Evolutionary conservation across 768 basidiomycete species (phyloP).

Genomic region (Psilocybe sp.): DNA sequence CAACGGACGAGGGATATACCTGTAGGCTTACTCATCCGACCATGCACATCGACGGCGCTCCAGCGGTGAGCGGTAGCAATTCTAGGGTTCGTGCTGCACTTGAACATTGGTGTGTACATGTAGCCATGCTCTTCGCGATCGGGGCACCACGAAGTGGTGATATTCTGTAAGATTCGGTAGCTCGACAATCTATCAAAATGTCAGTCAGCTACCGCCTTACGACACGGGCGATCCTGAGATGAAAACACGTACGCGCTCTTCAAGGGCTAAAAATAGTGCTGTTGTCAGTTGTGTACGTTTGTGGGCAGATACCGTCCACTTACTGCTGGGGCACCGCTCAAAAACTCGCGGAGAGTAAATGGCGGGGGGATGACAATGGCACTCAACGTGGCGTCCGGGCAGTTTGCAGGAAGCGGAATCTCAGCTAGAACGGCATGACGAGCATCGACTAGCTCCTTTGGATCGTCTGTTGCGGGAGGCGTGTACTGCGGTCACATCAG

Average conservation of each 20-base stretch:
- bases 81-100: conserved; percentile 77
- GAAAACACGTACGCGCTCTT: conserved; percentile 48
- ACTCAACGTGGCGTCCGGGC: conserved; percentile 63
- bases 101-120: conserved; percentile 69
- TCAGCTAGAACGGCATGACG: conserved; percentile 54
- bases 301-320: conserved; percentile 17
- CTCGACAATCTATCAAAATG: conserved; percentile 50
- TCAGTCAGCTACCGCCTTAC: not conserved
- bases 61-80: conserved; percentile 76
- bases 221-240: not conserved
- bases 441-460: conserved; percentile 45
- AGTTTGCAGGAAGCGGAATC: conserved; percentile 61
- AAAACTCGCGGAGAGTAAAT: conserved; percentile 67
- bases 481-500: conserved; percentile 12
- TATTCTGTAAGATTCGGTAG: conserved; percentile 64
- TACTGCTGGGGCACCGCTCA: conserved; percentile 57
- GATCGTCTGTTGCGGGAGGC: conserved; percentile 30
- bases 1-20: conserved; percentile 33
- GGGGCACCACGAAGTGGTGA: conserved; percentile 75
- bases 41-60: conserved; percentile 60
- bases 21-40: conserved; percentile 57
- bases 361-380: conserved; percentile 67
- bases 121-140: conserved; percentile 84
- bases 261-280: conserved; percentile 39
- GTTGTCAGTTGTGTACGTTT: not conserved